Percentiles rank a stretch among this genome's conserved stretches.
phyloP scores from a whole-genome alignment of 768 basidiomycete genomes.

The Baorangia bicolor region DNA sequence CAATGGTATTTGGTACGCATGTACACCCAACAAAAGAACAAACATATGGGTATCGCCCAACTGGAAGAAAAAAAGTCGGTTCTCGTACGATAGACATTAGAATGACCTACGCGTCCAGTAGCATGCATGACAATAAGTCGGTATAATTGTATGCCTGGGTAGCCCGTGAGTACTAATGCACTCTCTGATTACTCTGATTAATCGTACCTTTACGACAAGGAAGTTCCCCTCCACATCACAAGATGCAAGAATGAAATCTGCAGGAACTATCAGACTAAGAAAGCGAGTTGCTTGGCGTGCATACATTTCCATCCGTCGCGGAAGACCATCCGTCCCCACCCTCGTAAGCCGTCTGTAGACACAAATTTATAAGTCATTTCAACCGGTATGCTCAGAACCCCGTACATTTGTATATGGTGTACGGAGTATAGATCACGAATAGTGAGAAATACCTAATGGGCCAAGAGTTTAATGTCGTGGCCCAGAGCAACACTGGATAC shows the following conservation, averaged over 20 bases:
- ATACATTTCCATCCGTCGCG: slow-evolving; percentile 88
- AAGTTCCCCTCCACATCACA: slow-evolving; percentile 91
- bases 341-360: slow-evolving; percentile 70
- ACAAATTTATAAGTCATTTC: background rate
- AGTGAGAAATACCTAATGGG: slow-evolving; percentile 69
- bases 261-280: slow-evolving; percentile 1
- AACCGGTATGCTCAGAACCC: background rate
- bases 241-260: slow-evolving; percentile 75
- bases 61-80: slow-evolving; percentile 34
- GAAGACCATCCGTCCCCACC: slow-evolving; percentile 72
- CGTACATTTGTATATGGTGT: slow-evolving; percentile 86
- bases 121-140: slow-evolving; percentile 84
- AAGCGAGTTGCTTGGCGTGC: slow-evolving; percentile 19
- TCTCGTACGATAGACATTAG: background rate
- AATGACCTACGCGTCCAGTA: slow-evolving; percentile 74
- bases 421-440: slow-evolving; percentile 77
- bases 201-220: slow-evolving; percentile 67
- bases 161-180: background rate
- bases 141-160: slow-evolving; percentile 79
- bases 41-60: slow-evolving; percentile 87
- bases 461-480: background rate
- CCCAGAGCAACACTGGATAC: slow-evolving; percentile 25
- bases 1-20: slow-evolving; percentile 79
- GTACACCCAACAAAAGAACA: slow-evolving; percentile 82
- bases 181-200: background rate